Conservation (phyloP, 352 stramenopile species). For the Phytopythium sindhum region DNA sequence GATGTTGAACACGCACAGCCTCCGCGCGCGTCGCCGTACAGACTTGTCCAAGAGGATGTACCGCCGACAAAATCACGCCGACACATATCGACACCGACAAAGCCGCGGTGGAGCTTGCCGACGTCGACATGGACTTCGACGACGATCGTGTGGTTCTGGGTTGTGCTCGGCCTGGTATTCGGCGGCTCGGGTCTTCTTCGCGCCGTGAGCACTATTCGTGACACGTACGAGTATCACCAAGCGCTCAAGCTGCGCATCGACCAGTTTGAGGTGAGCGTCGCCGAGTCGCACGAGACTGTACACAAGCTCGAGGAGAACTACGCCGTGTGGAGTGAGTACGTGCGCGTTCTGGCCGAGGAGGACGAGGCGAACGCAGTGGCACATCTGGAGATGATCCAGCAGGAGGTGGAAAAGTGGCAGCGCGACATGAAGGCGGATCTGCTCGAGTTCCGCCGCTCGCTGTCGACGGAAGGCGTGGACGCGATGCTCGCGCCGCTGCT, state of each 20-base stretch:
- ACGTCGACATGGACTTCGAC: not conserved
- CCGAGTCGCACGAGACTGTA: constrained; percentile 62
- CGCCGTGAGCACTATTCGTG: constrained; percentile 42
- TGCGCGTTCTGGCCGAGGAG: constrained; percentile 62
- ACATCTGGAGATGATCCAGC: constrained; percentile 65
- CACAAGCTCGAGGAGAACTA: constrained; percentile 69
- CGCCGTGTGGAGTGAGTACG: constrained; percentile 67
- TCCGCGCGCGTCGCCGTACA: not conserved
- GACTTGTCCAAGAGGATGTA: not conserved
- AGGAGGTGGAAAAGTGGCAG: constrained; percentile 71
- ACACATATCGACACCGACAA: not conserved
- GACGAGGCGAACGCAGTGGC: constrained; percentile 56
- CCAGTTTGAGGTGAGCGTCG: constrained; percentile 60
- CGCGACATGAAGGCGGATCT: constrained; percentile 69
- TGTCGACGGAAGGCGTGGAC: constrained; percentile 53
- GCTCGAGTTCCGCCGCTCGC: constrained; percentile 51
- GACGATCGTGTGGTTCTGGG: constrained; percentile 19
- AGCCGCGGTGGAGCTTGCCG: not conserved
- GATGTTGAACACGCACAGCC: not conserved
- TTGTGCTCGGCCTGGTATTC: constrained; percentile 49
- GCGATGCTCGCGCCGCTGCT: constrained; percentile 38
- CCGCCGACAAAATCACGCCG: not conserved
- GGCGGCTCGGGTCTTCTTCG: constrained; percentile 46
- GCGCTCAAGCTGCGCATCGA: constrained; percentile 51
- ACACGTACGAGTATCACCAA: constrained; percentile 64